A percentile compares a stretch with the other conserved stretches of the same genome.
Conservation (phyloP, 2,329 filamentous ascomycete species). For the Xylariales sp. region DNA sequence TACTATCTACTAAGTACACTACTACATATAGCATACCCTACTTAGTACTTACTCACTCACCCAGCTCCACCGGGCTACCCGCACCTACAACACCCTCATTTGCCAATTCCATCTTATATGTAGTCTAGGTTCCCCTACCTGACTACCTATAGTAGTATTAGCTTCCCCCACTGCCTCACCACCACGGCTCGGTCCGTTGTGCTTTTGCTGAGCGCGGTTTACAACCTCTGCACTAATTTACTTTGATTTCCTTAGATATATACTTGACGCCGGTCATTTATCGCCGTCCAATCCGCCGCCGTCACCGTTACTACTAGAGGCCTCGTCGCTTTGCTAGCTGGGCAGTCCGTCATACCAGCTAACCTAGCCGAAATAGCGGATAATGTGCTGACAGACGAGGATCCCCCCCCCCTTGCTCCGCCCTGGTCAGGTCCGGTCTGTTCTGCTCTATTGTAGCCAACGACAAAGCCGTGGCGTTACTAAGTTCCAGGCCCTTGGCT, state of each 20-base stretch:
- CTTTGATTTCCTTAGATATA: too few species aligned
- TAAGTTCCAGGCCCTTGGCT: constrained; percentile 4
- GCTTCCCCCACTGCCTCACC: neutral
- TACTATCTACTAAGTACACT: too few species aligned
- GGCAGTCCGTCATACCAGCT: constrained; percentile 1
- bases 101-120: neutral
- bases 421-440: neutral
- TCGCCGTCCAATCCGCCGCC: constrained; percentile 11
- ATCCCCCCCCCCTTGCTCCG: neutral
- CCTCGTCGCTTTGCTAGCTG: constrained; percentile 12
- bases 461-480: constrained; percentile 10
- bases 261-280: neutral
- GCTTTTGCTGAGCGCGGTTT: neutral
- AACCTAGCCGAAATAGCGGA: constrained; percentile 23
- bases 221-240: constrained; percentile 1
- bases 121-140: constrained; percentile 1
- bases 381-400: neutral
- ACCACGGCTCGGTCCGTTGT: constrained; percentile 21
- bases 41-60: too few species aligned
- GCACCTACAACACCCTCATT: neutral
- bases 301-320: neutral
- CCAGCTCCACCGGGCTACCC: too few species aligned
- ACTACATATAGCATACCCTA: too few species aligned
- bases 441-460: constrained; percentile 9
- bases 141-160: neutral